Evolutionary conservation across 148 eudicot species (phyloP).

Genomic region (Suaeda aralocaspica): DNA sequence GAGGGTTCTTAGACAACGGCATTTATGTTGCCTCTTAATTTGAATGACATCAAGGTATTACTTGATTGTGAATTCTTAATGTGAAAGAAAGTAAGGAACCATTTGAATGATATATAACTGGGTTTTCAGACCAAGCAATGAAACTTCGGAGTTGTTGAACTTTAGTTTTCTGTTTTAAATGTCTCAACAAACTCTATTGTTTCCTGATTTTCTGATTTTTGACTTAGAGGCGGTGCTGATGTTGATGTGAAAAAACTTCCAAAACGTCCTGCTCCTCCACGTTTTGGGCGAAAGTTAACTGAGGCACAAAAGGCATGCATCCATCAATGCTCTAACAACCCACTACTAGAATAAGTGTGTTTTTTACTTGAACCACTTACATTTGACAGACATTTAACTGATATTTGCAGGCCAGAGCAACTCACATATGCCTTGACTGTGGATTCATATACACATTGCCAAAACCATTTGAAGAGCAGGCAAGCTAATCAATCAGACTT

Average conservation of each 20-base stretch:
- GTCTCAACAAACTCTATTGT: not conserved
- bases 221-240: slow-evolving; percentile 68
- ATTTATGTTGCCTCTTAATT: too few species aligned
- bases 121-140: not conserved
- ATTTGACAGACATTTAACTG: not conserved
- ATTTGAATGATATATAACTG: not conserved
- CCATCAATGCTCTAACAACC: not conserved
- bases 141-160: not conserved
- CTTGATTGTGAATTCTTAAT: not conserved
- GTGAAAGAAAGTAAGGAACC: too few species aligned
- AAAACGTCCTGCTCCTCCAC: slow-evolving; percentile 95
- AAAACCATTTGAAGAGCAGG: slow-evolving; percentile 92
- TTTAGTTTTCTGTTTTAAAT: not conserved
- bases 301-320: slow-evolving; percentile 76
- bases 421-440: slow-evolving; percentile 95
- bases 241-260: slow-evolving; percentile 89
- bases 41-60: too few species aligned
- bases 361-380: not conserved
- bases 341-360: not conserved
- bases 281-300: slow-evolving; percentile 78
- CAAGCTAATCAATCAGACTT: slow-evolving; percentile 26
- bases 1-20: too few species aligned
- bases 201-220: slow-evolving; percentile 5
- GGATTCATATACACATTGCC: slow-evolving; percentile 75
- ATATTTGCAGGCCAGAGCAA: slow-evolving; percentile 69